phyloP scores from a whole-genome alignment of 2,329 filamentous ascomycete genomes.

The Fusarium penzigii region DNA sequence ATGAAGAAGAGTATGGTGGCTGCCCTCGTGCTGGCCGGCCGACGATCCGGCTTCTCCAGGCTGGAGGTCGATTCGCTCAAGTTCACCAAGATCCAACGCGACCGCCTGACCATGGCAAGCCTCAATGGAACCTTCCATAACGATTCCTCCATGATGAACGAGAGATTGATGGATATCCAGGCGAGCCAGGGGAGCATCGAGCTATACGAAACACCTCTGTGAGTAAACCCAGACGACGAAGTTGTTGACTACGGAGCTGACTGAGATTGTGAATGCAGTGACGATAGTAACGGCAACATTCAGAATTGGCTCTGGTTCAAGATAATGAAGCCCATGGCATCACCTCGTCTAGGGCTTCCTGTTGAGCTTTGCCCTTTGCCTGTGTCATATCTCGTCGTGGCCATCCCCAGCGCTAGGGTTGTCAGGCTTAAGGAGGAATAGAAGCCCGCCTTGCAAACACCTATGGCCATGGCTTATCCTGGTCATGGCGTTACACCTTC shows the following conservation, averaged over 20 bases:
- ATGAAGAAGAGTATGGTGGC: too few relatives aligned
- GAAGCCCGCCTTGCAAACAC: constrained; percentile 11
- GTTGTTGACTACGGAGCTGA: background rate
- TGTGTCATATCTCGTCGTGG: constrained; percentile 19
- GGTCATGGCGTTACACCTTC: too few relatives aligned
- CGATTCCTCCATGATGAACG: background rate
- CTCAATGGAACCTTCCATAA: background rate
- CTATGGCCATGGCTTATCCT: too few relatives aligned
- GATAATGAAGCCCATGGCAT: constrained; percentile 21
- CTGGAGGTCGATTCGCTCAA: too few relatives aligned
- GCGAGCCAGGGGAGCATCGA: constrained; percentile 16
- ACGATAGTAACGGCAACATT: background rate
- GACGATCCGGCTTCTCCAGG: too few relatives aligned
- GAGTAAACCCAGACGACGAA: background rate
- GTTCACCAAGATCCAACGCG: too few relatives aligned
- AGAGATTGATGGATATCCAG: constrained; percentile 4
- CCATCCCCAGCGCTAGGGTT: constrained; percentile 17
- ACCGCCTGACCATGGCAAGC: too few relatives aligned
- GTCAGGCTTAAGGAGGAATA: constrained; percentile 24
- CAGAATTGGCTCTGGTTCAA: constrained; percentile 28
- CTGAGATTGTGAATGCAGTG: background rate
- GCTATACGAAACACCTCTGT: constrained; percentile 24
- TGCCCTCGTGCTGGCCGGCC: too few relatives aligned
- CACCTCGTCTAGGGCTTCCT: constrained; percentile 2
- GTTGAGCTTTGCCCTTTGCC: constrained; percentile 8